These are phyloP conservation scores for Yamadazyma songkhlaensis DNA, from an alignment of 1,139 yeast species.

Conservation along the genomic window DNA sequence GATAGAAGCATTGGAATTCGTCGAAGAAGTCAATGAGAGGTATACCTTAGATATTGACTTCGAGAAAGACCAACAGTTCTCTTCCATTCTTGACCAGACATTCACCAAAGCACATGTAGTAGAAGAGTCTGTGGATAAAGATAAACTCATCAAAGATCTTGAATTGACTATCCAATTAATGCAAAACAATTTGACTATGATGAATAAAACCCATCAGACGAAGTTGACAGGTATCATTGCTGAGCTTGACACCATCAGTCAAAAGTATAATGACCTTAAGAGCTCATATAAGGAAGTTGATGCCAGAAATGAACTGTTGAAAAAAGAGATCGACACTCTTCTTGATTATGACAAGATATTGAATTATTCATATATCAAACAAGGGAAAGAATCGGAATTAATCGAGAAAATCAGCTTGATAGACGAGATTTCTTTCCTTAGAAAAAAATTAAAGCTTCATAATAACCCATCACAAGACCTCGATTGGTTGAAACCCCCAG, in stretches of 20 bases:
- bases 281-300: constrained; percentile 7
- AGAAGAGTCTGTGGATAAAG: constrained; percentile 17
- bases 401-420: constrained; percentile 28
- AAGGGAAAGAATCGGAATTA: constrained; percentile 27
- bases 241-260: constrained; percentile 21
- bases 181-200: constrained; percentile 37
- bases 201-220: constrained; percentile 23
- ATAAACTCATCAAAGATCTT: constrained; percentile 31
- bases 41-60: constrained; percentile 2
- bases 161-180: constrained; percentile 41
- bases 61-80: neutral
- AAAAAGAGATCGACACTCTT: constrained; percentile 9
- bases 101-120: neutral
- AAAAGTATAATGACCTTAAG: constrained; percentile 7
- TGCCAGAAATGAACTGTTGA: constrained; percentile 7
- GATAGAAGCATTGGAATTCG: no score
- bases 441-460: constrained; percentile 18
- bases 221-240: constrained; percentile 16
- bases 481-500: constrained; percentile 21
- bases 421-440: constrained; percentile 35
- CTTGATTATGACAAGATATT: constrained; percentile 14
- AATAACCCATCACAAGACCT: constrained; percentile 3
- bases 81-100: constrained; percentile 1
- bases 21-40: constrained; percentile 6
- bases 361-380: constrained; percentile 9